These are phyloP conservation scores for Exophiala viscosa DNA, from an alignment of 2,329 filamentous ascomycete species.

Conservation along the genomic window DNA sequence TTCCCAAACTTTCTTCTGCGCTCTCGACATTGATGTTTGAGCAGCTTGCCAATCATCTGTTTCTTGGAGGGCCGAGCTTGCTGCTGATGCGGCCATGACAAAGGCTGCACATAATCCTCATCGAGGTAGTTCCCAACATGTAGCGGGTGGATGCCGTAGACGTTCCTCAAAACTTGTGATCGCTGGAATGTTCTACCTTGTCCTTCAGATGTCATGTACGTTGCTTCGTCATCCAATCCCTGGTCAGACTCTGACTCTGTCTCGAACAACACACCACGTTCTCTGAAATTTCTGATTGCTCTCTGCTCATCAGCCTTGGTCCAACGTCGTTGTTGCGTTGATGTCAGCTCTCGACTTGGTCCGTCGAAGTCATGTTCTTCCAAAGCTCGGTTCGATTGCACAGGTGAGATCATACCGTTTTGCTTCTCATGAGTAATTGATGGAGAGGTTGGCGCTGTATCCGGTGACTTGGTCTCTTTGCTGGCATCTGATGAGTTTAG, in stretches of 20 bases:
- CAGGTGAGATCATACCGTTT: background rate
- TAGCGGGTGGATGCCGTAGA: constrained; percentile 9
- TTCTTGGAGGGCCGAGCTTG: constrained; percentile 11
- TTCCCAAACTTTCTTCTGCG: constrained; percentile 14
- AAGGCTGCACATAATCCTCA: background rate
- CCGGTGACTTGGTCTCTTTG: background rate
- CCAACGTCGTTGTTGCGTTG: background rate
- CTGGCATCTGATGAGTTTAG: background rate
- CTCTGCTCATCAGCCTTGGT: constrained; percentile 4
- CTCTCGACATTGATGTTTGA: constrained; percentile 15
- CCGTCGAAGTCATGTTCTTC: background rate
- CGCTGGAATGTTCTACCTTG: constrained; percentile 9
- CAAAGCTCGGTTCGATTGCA: background rate
- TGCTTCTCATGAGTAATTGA: too few relatives aligned
- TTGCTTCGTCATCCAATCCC: constrained; percentile 4
- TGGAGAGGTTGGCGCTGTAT: background rate
- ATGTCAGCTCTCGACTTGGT: background rate
- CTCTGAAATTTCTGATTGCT: constrained; percentile 15
- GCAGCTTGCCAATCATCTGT: constrained; percentile 11
- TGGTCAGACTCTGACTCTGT: constrained; percentile 17
- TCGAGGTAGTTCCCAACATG: background rate
- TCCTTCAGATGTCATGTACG: background rate
- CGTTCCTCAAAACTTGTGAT: constrained; percentile 6
- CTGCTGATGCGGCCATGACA: too few relatives aligned
- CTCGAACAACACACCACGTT: constrained; percentile 17